phyloP scores from a whole-genome alignment of 2,329 filamentous ascomycete genomes.

The Claviceps sp. region DNA sequence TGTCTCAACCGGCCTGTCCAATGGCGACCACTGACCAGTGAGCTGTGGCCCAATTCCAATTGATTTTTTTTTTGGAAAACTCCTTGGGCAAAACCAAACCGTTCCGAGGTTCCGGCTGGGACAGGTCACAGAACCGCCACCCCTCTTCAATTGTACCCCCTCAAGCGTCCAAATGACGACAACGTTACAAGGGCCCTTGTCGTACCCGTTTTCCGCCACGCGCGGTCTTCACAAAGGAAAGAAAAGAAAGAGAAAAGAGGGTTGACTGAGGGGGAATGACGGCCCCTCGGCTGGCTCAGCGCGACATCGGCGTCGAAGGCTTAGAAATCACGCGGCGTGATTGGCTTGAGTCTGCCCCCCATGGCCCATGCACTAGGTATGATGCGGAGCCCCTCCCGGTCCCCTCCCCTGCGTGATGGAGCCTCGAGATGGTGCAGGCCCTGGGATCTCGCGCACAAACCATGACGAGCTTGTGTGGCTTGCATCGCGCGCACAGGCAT shows the following conservation, averaged over 20 bases:
- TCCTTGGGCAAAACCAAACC: not conserved
- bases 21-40: not conserved
- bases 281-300: conserved; percentile 4
- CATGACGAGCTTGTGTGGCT: conserved; percentile 2
- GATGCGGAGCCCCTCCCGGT: not conserved
- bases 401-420: not conserved
- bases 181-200: conserved; percentile 3
- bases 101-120: not conserved
- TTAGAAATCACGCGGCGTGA: conserved; percentile 18
- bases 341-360: conserved; percentile 13
- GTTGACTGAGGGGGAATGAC: too few relatives aligned
- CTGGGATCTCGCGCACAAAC: conserved; percentile 1
- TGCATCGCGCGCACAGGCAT: conserved; percentile 1
- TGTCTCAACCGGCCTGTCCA: not conserved
- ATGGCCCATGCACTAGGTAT: not conserved
- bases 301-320: conserved; percentile 19
- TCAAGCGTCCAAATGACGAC: conserved; percentile 4
- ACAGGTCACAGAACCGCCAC: not conserved
- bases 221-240: not conserved
- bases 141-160: not conserved
- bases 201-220: conserved; percentile 4
- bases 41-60: not conserved
- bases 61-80: not conserved
- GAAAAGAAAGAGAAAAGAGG: not conserved
- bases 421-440: conserved; percentile 1